Evolutionary conservation across 2,329 filamentous ascomycete species (phyloP).

Genomic region (Neocucurbitaria cava): DNA sequence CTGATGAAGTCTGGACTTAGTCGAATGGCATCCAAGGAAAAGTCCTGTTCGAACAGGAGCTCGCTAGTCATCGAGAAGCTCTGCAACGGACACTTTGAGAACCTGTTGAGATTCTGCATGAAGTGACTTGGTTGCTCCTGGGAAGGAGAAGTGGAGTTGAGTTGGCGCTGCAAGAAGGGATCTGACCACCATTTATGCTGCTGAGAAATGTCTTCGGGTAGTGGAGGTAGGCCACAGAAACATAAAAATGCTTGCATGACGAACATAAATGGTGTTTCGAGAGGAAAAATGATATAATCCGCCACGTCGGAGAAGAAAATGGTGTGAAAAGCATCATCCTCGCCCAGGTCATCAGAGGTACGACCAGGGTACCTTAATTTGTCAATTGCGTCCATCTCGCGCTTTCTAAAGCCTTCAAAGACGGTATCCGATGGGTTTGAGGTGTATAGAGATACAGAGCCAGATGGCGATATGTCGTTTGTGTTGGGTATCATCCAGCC

Average conservation of each 20-base stretch:
- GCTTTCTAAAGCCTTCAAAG: slow-evolving; percentile 38
- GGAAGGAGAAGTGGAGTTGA: neutral
- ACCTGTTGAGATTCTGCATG: slow-evolving; percentile 8
- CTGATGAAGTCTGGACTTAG: slow-evolving; percentile 28
- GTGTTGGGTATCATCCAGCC: slow-evolving; percentile 70
- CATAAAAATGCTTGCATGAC: slow-evolving; percentile 71
- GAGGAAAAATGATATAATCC: slow-evolving; percentile 60
- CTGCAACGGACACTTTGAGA: slow-evolving; percentile 16
- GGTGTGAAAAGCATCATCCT: slow-evolving; percentile 83
- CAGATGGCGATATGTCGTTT: slow-evolving; percentile 18
- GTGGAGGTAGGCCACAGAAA: slow-evolving; percentile 59
- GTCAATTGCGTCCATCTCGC: slow-evolving; percentile 61
- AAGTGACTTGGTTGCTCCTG: slow-evolving; percentile 16
- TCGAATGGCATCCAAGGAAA: slow-evolving; percentile 15
- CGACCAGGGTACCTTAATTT: slow-evolving; percentile 70
- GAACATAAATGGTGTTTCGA: slow-evolving; percentile 47
- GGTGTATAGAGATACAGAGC: slow-evolving; percentile 4
- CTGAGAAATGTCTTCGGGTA: slow-evolving; percentile 36
- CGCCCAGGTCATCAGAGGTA: slow-evolving; percentile 74
- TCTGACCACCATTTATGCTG: slow-evolving; percentile 57
- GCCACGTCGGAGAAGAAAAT: slow-evolving; percentile 81
- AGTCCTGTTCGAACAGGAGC: slow-evolving; percentile 33
- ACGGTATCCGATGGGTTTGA: slow-evolving; percentile 13
- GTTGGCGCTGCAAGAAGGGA: slow-evolving; percentile 58
- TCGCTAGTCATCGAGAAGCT: slow-evolving; percentile 32